phyloP scores from a whole-genome alignment of 805 yeast genomes.

The Clavispora fructus region DNA sequence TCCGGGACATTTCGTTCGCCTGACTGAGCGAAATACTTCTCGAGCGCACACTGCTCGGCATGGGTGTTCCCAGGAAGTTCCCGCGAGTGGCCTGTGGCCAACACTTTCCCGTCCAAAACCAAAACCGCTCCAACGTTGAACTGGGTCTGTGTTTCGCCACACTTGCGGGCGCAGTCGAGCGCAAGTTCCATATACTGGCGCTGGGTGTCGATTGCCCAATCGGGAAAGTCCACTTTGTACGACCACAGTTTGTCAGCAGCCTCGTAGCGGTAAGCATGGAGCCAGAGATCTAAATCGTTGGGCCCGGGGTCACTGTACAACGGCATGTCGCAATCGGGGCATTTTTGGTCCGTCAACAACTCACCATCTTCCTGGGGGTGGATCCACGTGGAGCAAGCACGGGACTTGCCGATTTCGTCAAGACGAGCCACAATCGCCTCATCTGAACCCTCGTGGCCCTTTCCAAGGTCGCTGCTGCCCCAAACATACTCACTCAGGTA shows the following conservation, averaged over 20 bases:
- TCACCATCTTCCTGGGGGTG: constrained; percentile 63
- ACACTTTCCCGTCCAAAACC: constrained; percentile 51
- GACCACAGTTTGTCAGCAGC: constrained; percentile 59
- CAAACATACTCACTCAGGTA: constrained; percentile 76
- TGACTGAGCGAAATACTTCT: constrained; percentile 51
- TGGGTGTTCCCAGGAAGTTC: constrained; percentile 94
- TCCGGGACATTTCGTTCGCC: constrained; percentile 47
- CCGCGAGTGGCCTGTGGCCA: constrained; percentile 84
- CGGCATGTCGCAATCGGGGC: constrained; percentile 64
- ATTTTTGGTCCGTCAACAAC: constrained; percentile 48
- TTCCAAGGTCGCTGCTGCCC: constrained; percentile 68
- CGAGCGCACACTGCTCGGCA: constrained; percentile 93
- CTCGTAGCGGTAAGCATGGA: constrained; percentile 83
- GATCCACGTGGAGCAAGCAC: constrained; percentile 64
- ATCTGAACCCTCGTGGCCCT: constrained; percentile 47
- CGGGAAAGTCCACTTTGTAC: constrained; percentile 71
- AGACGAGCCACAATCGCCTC: constrained; percentile 44
- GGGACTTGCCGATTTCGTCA: constrained; percentile 65
- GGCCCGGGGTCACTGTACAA: constrained; percentile 85
- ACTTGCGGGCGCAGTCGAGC: constrained; percentile 68
- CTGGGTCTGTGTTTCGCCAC: constrained; percentile 79
- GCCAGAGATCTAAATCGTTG: constrained; percentile 80
- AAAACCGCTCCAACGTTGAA: constrained; percentile 92
- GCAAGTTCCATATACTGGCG: constrained; percentile 68
- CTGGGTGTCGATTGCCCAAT: constrained; percentile 70